Evolutionary conservation across 345 rosid genomes (phyloP).

Genomic region (Salix dunnii): DNA sequence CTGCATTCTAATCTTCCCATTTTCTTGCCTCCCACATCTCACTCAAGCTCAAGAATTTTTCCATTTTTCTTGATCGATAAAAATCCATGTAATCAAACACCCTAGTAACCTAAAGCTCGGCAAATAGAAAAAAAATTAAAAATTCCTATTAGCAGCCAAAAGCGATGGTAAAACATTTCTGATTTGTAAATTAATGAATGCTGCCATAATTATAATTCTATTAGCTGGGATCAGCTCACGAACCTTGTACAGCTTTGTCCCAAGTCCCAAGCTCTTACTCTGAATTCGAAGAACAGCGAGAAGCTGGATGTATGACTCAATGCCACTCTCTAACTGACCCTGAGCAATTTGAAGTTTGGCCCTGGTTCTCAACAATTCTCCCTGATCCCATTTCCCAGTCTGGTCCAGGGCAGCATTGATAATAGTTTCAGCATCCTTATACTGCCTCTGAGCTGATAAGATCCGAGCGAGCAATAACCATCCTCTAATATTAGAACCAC

Average conservation of each 20-base stretch:
- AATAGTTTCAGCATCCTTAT: constrained; percentile 53
- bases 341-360: constrained; percentile 73
- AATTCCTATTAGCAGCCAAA: neutral
- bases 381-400: constrained; percentile 77
- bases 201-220: neutral
- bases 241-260: constrained; percentile 53
- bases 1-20: neutral
- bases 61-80: neutral
- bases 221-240: neutral
- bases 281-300: constrained; percentile 75
- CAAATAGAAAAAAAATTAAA: neutral
- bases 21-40: neutral
- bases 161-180: neutral
- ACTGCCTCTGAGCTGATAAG: constrained; percentile 67
- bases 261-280: constrained; percentile 46
- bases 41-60: neutral
- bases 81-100: too few relatives aligned
- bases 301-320: constrained; percentile 62
- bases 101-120: too few relatives aligned
- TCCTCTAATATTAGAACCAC: constrained; percentile 51
- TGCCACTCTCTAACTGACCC: constrained; percentile 49
- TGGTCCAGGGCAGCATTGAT: constrained; percentile 63
- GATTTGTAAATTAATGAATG: neutral
- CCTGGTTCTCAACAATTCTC: constrained; percentile 69
- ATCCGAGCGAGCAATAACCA: constrained; percentile 75